Base-by-base conservation (phyloP, 2,329 filamentous ascomycete genomes). In the Colletotrichum horii region DNA sequence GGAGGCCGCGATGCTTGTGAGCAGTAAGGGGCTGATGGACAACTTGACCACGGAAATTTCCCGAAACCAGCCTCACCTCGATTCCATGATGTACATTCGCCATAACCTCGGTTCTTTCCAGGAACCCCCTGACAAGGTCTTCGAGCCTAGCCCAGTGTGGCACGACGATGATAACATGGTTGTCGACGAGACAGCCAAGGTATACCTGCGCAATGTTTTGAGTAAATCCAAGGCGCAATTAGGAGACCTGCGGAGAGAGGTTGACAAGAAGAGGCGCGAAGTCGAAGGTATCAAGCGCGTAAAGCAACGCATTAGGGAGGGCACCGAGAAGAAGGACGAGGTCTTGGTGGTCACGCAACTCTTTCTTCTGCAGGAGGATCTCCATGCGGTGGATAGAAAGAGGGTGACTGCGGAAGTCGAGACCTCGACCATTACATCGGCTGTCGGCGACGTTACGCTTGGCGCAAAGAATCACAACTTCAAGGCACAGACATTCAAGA, bases 401-500 rank as follows among this genome's bases (percentile, higher is more conserved):
- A 93, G 95, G 73, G 88, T 98, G 56, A 97, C 94, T 4, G 95
- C 95, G 43, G 97, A 98, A 84, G 94, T 98, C 19, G 97, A 99
- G 85, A 96, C 96, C 11, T 94, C 94, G 2, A 98, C 96, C 3
- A 98, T 99, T 81, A 96, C 95, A n/a, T 89, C 93, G 12, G 94
- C 93, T 0, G 96, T 98, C 4, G 97, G 97, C 43, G 97, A 99
- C 82, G 91, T 99, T 70, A 98, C 96, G 3, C 88, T 98, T 24
- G 96, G 96, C 22, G 96, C 96, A 14, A 95, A 95, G 83, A 98
- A 96, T 81, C 97, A 99, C 87, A 97, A 98, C 81, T 99, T 99
- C 90, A 98, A 98, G 85, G 93, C 95, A n/a, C 96, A 98, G 82
- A 98, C 97, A 0, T 99, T 98, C 89, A 98, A 98, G 84, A 98